These are phyloP conservation scores for Yamadazyma diddensiae DNA, from an alignment of 1,139 yeast genomes.

Conservation along the genomic window DNA sequence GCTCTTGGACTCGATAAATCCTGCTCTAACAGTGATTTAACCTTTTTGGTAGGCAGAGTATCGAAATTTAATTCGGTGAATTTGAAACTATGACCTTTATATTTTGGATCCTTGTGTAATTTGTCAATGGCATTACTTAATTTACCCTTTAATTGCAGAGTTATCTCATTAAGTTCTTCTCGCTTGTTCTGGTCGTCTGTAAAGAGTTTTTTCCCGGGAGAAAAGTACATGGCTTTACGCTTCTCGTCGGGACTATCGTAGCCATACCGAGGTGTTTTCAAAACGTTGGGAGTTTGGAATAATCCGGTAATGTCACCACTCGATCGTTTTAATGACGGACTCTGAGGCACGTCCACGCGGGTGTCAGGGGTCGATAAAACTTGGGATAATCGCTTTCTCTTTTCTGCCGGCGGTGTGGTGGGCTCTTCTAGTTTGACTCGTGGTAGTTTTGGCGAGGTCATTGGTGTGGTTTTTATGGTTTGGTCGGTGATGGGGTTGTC, in stretches of 20 bases:
- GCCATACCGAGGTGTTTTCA: slow-evolving; percentile 37
- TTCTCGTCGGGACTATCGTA: slow-evolving; percentile 1
- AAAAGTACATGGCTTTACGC: slow-evolving; percentile 37
- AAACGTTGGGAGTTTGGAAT: slow-evolving; percentile 13
- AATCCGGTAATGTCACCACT: slow-evolving; percentile 4
- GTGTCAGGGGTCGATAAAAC: slow-evolving; percentile 35
- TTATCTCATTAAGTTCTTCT: slow-evolving; percentile 39
- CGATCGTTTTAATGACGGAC: slow-evolving; percentile 38
- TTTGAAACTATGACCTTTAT: slow-evolving; percentile 17
- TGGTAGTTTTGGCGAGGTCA: slow-evolving; percentile 21
- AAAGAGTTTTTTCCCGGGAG: slow-evolving; percentile 38
- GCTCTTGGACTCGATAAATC: slow-evolving; percentile 9
- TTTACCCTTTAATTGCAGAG: slow-evolving; percentile 35
- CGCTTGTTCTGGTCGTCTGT: slow-evolving; percentile 14
- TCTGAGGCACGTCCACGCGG: slow-evolving; percentile 28
- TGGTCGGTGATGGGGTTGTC: slow-evolving; percentile 35
- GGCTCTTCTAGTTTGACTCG: slow-evolving; percentile 8
- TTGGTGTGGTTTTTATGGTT: too few relatives aligned
- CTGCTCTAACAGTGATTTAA: slow-evolving; percentile 4
- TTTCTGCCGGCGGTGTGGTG: slow-evolving; percentile 14
- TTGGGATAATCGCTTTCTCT: slow-evolving; percentile 21
- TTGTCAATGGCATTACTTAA: slow-evolving; percentile 42
- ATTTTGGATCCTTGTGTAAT: slow-evolving; percentile 25
- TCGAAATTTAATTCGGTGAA: slow-evolving; percentile 35
- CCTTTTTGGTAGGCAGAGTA: slow-evolving; percentile 29